phyloP scores from a whole-genome alignment of 2,329 filamentous ascomycete species.

The Chaetomium olivaceum region DNA sequence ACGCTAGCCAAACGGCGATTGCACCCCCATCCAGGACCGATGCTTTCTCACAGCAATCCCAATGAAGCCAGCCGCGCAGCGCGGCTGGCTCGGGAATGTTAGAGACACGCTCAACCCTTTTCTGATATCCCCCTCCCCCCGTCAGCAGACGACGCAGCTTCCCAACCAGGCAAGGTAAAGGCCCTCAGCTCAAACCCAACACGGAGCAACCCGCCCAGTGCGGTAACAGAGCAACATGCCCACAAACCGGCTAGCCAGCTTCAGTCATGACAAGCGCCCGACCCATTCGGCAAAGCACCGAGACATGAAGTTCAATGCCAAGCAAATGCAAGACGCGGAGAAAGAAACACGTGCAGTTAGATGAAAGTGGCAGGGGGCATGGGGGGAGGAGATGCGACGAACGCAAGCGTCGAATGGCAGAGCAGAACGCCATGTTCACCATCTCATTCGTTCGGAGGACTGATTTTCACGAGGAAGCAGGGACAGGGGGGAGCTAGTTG shows the following conservation, averaged over 20 bases:
- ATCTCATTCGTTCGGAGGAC: constrained; percentile 31
- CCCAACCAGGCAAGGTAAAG: background rate
- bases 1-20: background rate
- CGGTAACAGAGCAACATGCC: background rate
- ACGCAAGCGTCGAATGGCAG: constrained; percentile 30
- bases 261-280: background rate
- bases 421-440: constrained; percentile 18
- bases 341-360: background rate
- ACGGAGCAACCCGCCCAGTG: background rate
- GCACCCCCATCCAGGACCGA: background rate
- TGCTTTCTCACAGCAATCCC: background rate
- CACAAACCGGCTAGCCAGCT: too few species aligned
- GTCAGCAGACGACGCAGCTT: background rate
- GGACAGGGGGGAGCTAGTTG: constrained; percentile 31
- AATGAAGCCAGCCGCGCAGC: background rate
- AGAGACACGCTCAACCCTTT: background rate
- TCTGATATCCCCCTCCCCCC: background rate
- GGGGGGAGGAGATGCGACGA: background rate
- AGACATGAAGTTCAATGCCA: background rate
- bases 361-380: background rate
- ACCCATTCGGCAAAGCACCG: background rate
- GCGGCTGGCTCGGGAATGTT: background rate
- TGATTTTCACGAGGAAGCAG: constrained; percentile 1
- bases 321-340: background rate
- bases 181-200: background rate